phyloP scores from a whole-genome alignment of 441 rosid species.

The Corymbia citriodora region DNA sequence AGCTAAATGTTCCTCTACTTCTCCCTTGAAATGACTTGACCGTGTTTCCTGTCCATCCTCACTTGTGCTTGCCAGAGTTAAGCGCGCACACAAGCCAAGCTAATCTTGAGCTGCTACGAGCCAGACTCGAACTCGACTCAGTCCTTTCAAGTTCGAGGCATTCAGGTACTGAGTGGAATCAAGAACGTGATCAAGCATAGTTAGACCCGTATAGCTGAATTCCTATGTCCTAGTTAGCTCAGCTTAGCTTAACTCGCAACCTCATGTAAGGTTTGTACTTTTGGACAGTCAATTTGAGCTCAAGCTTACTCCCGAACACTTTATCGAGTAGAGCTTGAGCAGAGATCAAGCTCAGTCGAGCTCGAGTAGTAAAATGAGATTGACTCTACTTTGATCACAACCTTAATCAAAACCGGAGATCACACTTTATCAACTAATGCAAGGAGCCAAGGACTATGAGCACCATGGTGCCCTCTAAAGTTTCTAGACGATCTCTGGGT shows the following conservation, averaged over 20 bases:
- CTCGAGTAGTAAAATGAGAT: background rate
- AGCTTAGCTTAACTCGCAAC: background rate
- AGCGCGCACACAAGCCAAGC: background rate
- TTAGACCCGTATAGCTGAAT: background rate
- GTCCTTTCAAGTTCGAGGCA: background rate
- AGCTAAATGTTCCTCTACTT: background rate
- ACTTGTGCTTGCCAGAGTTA: background rate
- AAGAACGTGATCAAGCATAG: background rate
- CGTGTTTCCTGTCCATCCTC: background rate
- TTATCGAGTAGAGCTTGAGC: background rate
- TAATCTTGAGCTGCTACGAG: background rate
- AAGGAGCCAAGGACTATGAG: background rate
- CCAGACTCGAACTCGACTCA: accelerated
- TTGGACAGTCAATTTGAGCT: background rate
- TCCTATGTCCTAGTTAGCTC: background rate
- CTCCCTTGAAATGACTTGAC: background rate
- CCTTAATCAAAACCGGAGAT: background rate
- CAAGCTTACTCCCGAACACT: background rate
- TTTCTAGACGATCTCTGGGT: background rate
- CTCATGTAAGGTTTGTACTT: background rate
- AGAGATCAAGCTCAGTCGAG: background rate
- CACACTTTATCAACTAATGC: background rate
- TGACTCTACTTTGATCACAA: background rate
- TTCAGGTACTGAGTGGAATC: background rate
- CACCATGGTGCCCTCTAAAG: background rate